phyloP scores from a whole-genome alignment of 352 stramenopile species.

The Globisporangium middletonii region DNA sequence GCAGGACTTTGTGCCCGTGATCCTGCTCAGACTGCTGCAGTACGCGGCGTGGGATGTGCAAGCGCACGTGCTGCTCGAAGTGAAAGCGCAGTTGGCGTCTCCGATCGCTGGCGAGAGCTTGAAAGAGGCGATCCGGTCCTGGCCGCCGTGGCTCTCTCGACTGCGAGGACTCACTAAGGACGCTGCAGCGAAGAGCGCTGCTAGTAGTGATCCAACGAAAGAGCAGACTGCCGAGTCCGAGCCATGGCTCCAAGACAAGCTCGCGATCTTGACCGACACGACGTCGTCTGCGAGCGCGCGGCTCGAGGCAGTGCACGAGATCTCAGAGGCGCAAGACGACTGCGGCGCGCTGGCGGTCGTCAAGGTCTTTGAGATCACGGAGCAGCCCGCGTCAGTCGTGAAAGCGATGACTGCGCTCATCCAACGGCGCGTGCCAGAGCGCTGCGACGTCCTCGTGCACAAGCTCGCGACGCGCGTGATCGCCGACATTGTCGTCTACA shows the following conservation, averaged over 20 bases:
- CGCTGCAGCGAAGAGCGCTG: conserved; percentile 8
- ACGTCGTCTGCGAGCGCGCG: conserved; percentile 29
- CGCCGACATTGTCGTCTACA: conserved; percentile 66
- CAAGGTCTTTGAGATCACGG: conserved; percentile 41
- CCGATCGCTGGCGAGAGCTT: conserved; percentile 36
- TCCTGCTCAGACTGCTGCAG: conserved; percentile 46
- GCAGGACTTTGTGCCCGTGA: conserved; percentile 45
- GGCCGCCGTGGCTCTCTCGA: conserved; percentile 58
- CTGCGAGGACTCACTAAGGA: conserved; percentile 29
- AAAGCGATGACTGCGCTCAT: conserved; percentile 53
- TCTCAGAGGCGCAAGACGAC: conserved; percentile 32
- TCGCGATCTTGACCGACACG: conserved; percentile 48
- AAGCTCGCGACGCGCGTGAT: conserved; percentile 56
- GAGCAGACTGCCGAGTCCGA: neutral
- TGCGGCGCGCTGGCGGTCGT: conserved; percentile 53
- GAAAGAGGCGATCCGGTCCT: conserved; percentile 68
- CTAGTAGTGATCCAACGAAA: neutral
- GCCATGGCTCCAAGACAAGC: conserved; percentile 20
- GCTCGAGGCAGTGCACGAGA: conserved; percentile 50
- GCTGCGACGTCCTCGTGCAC: conserved; percentile 31
- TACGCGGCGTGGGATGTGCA: conserved; percentile 49
- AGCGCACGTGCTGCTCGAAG: conserved; percentile 43
- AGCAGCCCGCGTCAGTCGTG: conserved; percentile 27
- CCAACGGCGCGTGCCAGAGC: conserved; percentile 38
- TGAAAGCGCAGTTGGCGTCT: conserved; percentile 40